These are phyloP conservation scores for Periconia digitata DNA, from an alignment of 2,329 filamentous ascomycete species.

Conservation along the genomic window DNA sequence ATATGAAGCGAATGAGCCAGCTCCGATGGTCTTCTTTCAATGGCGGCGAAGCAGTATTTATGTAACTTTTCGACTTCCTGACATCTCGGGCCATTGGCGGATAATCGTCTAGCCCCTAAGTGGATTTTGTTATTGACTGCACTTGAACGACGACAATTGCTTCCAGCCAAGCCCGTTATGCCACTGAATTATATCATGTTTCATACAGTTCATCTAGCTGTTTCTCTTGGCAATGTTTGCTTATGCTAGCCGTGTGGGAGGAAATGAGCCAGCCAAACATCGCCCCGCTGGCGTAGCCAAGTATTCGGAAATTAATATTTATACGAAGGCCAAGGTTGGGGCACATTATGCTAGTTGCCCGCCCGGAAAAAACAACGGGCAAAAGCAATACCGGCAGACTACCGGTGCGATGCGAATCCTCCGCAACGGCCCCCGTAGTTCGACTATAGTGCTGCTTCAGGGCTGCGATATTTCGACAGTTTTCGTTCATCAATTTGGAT, in stretches of 20 bases:
- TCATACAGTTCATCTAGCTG: not conserved
- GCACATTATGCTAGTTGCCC: no score
- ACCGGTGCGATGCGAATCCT: not conserved
- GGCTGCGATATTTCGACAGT: not conserved
- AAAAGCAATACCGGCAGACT: not conserved
- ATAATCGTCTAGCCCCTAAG: not conserved
- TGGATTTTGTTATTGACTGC: not conserved
- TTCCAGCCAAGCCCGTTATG: not conserved
- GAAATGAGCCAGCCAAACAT: not conserved
- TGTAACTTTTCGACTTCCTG: not conserved
- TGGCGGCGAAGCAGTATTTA: not conserved
- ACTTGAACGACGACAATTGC: not conserved
- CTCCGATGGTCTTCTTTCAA: not conserved
- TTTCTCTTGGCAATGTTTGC: not conserved
- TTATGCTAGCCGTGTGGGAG: not conserved
- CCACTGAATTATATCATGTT: not conserved
- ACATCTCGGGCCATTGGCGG: not conserved
- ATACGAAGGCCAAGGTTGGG: not conserved
- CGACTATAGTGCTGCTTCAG: not conserved
- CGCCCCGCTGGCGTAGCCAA: not conserved
- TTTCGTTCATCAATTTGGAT: not conserved
- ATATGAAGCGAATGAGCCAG: not conserved
- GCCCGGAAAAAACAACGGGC: not conserved
- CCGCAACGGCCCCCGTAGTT: not conserved
- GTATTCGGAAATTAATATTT: not conserved